A percentile compares a stretch with the other conserved stretches of the same genome.
Evolutionary conservation across 140 eudicot species (phyloP).

Genomic region (Bidens hawaiensis): DNA sequence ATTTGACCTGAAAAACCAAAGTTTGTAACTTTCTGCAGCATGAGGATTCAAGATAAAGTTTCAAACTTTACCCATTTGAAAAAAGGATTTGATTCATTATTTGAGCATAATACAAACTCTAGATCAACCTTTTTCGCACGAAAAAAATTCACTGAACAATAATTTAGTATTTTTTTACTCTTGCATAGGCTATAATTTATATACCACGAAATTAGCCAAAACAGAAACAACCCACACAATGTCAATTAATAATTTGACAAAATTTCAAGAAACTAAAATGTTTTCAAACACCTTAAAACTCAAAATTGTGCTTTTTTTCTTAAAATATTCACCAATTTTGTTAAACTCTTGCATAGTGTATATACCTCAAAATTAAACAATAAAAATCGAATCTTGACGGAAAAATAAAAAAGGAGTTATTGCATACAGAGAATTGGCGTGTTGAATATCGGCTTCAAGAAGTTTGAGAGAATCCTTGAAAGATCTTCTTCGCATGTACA

Average conservation of each 20-base stretch:
- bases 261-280: not conserved
- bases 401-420: not conserved
- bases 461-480: conserved; percentile 64
- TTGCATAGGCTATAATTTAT: not conserved
- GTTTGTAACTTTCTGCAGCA: too few species aligned
- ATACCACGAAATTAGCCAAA: conserved; percentile 3
- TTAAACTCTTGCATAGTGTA: too few species aligned
- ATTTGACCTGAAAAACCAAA: too few species aligned
- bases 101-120: not conserved
- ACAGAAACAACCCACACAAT: not conserved
- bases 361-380: not conserved
- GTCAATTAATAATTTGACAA: not conserved
- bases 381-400: not conserved
- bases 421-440: conserved; percentile 50
- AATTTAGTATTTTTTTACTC: conserved; percentile 4
- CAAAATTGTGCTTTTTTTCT: not conserved
- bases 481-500: conserved; percentile 44
- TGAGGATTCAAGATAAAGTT: too few species aligned
- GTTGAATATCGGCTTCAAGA: conserved; percentile 73
- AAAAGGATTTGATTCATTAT: not conserved
- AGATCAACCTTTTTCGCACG: not conserved
- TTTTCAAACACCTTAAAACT: too few species aligned
- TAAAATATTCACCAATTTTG: too few species aligned
- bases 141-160: not conserved
- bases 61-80: not conserved